Conservation (phyloP, 1,284 basidiomycete species). For the Ustilago lituana region DNA sequence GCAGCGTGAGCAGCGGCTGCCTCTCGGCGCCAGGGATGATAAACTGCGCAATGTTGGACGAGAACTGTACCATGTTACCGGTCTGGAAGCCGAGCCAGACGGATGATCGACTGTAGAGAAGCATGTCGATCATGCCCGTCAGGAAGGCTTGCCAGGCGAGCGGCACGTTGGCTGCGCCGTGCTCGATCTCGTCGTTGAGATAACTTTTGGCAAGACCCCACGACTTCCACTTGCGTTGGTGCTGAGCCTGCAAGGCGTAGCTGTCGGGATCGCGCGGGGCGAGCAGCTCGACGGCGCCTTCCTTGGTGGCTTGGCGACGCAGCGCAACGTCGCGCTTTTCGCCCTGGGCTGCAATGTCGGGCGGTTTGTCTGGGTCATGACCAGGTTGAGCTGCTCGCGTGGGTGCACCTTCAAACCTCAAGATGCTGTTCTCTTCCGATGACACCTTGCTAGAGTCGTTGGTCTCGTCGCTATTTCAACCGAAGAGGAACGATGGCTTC, state of each 20-base stretch:
- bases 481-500: too few species aligned
- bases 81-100: constrained; percentile 62
- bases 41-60: constrained; percentile 58
- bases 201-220: constrained; percentile 38
- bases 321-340: constrained; percentile 27
- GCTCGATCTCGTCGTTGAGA: constrained; percentile 52
- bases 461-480: constrained; percentile 29
- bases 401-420: not conserved
- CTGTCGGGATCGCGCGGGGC: constrained; percentile 28
- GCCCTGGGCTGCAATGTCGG: constrained; percentile 10
- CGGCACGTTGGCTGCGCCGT: constrained; percentile 46
- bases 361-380: constrained; percentile 33
- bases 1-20: constrained; percentile 48
- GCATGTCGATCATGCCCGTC: constrained; percentile 56
- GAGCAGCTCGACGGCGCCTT: constrained; percentile 38
- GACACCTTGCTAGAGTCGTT: not conserved
- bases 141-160: constrained; percentile 58
- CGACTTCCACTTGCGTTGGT: constrained; percentile 13
- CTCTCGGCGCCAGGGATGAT: constrained; percentile 48
- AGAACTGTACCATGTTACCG: constrained; percentile 61
- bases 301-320: constrained; percentile 33
- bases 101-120: constrained; percentile 48
- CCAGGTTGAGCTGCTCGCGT: not conserved
- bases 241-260: constrained; percentile 22
- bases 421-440: constrained; percentile 7